Evolutionary conservation across 2,329 filamentous ascomycete genomes (phyloP), one percentile per base, ranked within the genome.

Genomic region (Simplicillium sp.): DNA sequence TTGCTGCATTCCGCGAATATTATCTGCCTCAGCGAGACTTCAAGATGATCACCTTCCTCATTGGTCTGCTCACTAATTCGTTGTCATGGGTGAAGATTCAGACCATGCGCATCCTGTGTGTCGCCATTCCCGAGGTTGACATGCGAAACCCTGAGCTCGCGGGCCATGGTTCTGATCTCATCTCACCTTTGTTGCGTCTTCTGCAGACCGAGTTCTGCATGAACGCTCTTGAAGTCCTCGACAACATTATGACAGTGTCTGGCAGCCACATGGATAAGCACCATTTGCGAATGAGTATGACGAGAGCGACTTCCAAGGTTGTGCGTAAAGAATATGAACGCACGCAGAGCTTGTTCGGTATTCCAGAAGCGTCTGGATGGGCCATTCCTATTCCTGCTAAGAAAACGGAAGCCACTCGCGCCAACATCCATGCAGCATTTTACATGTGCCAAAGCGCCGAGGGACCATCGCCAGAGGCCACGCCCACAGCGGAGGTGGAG

Each of bases 221-320:
- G 60, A 84, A 95, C 54, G 92, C 92, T 11, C 68, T 98, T 9
- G 80, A 87, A 48, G 90, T 98, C 1, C 69, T 98, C 44, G 92
- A 98, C 59, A 86, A 90, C 48, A 92, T 97, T 51, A 94, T 96
- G 76, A 87, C 85, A 20, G 90, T 97, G 69, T 88, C 88, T 1
- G 85, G 87, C 4, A 88, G 85, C 28, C 84, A 90, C 1, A 87
- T 95, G 74, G 92, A 97, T 60, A 87, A 86, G 52, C 87, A 96
- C 52, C 88, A 97, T 55, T 67, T 98, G 44, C 80, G 92, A 32
- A 98, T 98, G 94, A 97, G 90, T 61, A 96, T 98, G 87, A 89
- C 88, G 5, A 83, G 86, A 11, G 82, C 85, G 1, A 87, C 88
- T 3, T 92, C 88, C 1, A 84, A 85, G 51, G 80, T 84, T 0